Evolutionary conservation across 257 asterid species (phyloP).

Genomic region (Vinca minor): DNA sequence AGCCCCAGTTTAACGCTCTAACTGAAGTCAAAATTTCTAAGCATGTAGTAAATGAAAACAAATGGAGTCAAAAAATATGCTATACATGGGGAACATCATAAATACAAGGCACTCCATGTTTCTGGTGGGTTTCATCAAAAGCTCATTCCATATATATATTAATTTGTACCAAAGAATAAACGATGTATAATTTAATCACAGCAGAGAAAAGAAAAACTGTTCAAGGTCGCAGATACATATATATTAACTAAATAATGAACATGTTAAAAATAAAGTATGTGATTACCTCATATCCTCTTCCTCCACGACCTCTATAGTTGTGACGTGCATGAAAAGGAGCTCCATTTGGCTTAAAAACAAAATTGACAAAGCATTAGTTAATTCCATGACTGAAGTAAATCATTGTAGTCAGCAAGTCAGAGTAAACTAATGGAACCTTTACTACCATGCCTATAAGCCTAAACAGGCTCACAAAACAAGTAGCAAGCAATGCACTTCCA

Average conservation of each 20-base stretch:
- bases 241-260: neutral
- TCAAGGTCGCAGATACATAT: neutral
- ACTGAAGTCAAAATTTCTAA: neutral
- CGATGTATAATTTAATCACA: neutral
- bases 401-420: neutral
- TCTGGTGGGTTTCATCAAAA: neutral
- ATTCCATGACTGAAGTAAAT: neutral
- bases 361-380: conserved; percentile 19
- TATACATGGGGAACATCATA: neutral
- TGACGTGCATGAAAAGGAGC: conserved; percentile 44
- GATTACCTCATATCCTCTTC: conserved; percentile 75
- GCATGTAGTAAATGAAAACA: neutral
- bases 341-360: conserved; percentile 55
- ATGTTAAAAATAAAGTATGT: neutral
- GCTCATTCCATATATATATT: neutral
- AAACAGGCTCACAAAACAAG: neutral
- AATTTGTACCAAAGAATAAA: neutral
- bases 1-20: neutral
- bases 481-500: neutral
- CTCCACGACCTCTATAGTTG: conserved; percentile 88
- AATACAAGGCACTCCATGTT: neutral
- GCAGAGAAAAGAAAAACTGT: neutral
- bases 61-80: neutral
- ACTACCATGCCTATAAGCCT: neutral
- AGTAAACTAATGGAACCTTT: neutral